These are phyloP conservation scores for Aspergillus sp. DNA, from an alignment of 2,329 filamentous ascomycete genomes.

Conservation along the genomic window DNA sequence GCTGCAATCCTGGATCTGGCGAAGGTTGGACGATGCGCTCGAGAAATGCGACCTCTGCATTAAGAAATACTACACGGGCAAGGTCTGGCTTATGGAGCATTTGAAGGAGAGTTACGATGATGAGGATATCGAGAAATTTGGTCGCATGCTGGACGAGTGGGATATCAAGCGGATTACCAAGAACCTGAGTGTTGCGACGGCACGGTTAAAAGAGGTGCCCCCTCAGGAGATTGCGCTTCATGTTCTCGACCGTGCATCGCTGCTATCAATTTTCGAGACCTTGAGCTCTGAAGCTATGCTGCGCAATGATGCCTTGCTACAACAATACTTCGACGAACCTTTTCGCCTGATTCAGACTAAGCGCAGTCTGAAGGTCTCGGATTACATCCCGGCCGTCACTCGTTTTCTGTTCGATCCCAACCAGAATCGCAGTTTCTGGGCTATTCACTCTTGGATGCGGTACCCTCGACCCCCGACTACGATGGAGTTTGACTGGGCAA, in stretches of 20 bases:
- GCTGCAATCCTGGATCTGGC: conserved; percentile 55
- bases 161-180: conserved; percentile 57
- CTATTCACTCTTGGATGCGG: conserved; percentile 60
- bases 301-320: conserved; percentile 46
- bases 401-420: conserved; percentile 76
- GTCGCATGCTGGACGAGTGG: conserved; percentile 51
- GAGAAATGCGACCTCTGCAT: conserved; percentile 64
- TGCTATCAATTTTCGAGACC: conserved; percentile 80
- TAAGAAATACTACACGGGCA: conserved; percentile 65
- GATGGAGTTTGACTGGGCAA: conserved; percentile 79
- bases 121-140: conserved; percentile 44
- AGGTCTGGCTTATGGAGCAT: conserved; percentile 55
- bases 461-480: conserved; percentile 58
- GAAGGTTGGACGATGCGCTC: conserved; percentile 53
- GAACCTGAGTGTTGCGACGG: conserved; percentile 52
- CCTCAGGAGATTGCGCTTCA: conserved; percentile 46
- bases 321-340: conserved; percentile 67
- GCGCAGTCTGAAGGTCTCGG: conserved; percentile 67
- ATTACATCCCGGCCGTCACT: conserved; percentile 73
- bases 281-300: conserved; percentile 79
- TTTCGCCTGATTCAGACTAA: conserved; percentile 75
- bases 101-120: conserved; percentile 52
- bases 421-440: conserved; percentile 58
- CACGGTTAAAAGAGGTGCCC: conserved; percentile 47
- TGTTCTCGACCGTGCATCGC: conserved; percentile 51